Percentiles rank a stretch among this genome's conserved stretches.
phyloP scores from a whole-genome alignment of 2,329 filamentous ascomycete genomes.

The Monosporascus cannonballus region DNA sequence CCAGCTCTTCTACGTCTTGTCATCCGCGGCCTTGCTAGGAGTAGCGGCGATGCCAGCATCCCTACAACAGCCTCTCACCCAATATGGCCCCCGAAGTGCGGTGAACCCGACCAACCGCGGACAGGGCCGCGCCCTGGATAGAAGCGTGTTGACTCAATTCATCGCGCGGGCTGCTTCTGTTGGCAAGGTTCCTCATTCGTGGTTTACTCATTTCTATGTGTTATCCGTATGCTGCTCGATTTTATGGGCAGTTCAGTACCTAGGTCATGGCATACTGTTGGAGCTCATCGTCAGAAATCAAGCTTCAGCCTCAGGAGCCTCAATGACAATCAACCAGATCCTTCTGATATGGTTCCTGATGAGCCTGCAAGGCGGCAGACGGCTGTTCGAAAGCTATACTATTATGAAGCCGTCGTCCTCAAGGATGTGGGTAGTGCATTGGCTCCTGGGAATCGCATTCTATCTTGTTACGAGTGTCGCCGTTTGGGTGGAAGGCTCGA shows the following conservation, averaged over 20 bases:
- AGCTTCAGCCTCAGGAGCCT: conserved; percentile 19
- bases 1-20: conserved; percentile 41
- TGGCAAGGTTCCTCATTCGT: conserved; percentile 72
- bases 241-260: conserved; percentile 67
- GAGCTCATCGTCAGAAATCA: conserved; percentile 37
- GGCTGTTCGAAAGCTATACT: conserved; percentile 67
- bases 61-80: conserved; percentile 38
- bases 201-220: conserved; percentile 86
- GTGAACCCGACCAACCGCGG: conserved; percentile 1
- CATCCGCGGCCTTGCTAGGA: conserved; percentile 32
- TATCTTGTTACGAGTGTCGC: conserved; percentile 69
- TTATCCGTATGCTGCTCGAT: conserved; percentile 61
- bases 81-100: conserved; percentile 43
- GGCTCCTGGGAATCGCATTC: conserved; percentile 70
- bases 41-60: conserved; percentile 38
- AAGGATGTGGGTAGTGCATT: conserved; percentile 81
- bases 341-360: conserved; percentile 66
- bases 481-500: conserved; percentile 77
- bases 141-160: conserved; percentile 16
- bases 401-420: conserved; percentile 63
- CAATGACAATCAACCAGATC: conserved; percentile 59
- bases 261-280: conserved; percentile 48
- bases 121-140: conserved; percentile 2
- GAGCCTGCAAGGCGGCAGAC: conserved; percentile 65
- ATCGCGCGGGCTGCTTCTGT: conserved; percentile 31